Conservation (phyloP, 2,329 filamentous ascomycete species). For the Botryotinia narcissicola region DNA sequence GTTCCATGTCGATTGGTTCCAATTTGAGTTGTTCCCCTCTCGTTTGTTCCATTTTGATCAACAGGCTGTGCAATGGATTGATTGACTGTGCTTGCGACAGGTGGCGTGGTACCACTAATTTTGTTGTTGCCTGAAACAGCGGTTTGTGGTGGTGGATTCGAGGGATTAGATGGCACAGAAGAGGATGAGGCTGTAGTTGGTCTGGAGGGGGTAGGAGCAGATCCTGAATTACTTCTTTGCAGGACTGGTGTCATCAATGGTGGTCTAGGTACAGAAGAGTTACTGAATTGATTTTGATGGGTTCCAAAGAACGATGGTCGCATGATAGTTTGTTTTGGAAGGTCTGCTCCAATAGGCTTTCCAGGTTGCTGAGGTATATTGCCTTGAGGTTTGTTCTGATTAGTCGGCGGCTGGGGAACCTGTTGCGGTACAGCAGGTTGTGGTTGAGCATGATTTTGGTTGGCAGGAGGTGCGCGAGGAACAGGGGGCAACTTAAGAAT, state of each 20-base stretch:
- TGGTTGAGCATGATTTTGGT: constrained; percentile 8
- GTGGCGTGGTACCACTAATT: background rate
- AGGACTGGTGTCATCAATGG: constrained; percentile 35
- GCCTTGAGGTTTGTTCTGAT: constrained; percentile 28
- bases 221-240: constrained; percentile 30
- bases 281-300: constrained; percentile 28
- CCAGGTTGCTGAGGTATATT: constrained; percentile 25
- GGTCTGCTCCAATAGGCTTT: constrained; percentile 25
- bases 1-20: background rate
- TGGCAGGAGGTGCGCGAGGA: constrained; percentile 8
- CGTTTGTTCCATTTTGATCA: constrained; percentile 4
- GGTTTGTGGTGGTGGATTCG: constrained; percentile 22
- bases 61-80: constrained; percentile 8
- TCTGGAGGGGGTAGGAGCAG: constrained; percentile 26
- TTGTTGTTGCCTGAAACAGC: constrained; percentile 7
- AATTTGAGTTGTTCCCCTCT: background rate
- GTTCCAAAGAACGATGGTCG: constrained; percentile 35
- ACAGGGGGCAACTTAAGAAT: constrained; percentile 9
- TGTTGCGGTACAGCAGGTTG: constrained; percentile 21
- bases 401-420: constrained; percentile 24
- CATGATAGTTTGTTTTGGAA: constrained; percentile 31
- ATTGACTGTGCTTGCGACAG: background rate
- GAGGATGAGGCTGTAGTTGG: constrained; percentile 29
- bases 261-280: constrained; percentile 32
- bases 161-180: constrained; percentile 16